phyloP scores from a whole-genome alignment of 305 asterid species.

The Fraxinus nigra region DNA sequence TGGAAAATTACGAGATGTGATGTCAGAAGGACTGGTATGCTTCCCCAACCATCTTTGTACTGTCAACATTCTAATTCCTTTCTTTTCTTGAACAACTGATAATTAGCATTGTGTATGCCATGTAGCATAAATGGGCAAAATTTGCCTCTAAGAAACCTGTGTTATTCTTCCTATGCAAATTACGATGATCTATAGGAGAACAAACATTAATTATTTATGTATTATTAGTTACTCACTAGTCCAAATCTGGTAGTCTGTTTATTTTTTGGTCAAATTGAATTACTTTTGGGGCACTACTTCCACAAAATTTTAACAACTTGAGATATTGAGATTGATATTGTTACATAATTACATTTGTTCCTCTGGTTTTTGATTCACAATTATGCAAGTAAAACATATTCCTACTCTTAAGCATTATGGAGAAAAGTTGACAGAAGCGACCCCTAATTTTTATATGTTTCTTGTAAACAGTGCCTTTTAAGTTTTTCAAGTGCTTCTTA shows the following conservation, averaged over 20 bases:
- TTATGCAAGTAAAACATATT: not conserved
- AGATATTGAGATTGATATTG: not conserved
- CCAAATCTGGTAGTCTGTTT: not conserved
- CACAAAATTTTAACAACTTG: not conserved
- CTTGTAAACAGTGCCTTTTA: no score
- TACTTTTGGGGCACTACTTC: not conserved
- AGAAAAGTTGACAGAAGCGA: not conserved
- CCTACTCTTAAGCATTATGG: not conserved
- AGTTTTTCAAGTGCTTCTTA: no score
- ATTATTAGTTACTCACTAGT: not conserved
- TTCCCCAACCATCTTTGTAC: conserved; percentile 8
- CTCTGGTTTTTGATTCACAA: not conserved
- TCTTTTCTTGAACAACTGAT: not conserved
- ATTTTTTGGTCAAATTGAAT: not conserved
- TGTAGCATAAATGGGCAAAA: not conserved
- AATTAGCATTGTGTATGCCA: not conserved
- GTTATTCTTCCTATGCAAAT: not conserved
- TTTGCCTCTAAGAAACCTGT: not conserved
- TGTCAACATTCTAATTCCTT: not conserved
- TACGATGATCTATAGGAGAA: not conserved
- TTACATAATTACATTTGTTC: not conserved
- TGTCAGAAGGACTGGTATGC: conserved; percentile 94
- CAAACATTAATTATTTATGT: not conserved
- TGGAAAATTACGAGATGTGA: conserved; percentile 82
- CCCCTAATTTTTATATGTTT: not conserved